These are phyloP conservation scores for Turnera subulata DNA, from an alignment of 345 rosid species.

Conservation along the genomic window DNA sequence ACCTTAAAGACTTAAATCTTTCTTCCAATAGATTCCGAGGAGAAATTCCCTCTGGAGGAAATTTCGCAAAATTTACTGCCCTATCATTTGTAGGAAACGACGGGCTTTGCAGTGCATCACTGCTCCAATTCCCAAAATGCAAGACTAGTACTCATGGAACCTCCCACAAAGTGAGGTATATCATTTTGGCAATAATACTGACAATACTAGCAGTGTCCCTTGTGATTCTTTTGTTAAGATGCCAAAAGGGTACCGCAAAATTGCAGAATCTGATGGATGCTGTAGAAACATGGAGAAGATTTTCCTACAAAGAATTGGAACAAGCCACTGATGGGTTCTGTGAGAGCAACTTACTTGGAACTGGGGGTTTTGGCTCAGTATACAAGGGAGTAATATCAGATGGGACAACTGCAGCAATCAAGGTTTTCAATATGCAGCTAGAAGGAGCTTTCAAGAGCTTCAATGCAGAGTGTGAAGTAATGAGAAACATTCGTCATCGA, in stretches of 20 bases:
- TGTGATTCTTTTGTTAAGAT: not conserved
- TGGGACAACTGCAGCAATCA: not conserved
- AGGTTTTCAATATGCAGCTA: constrained; percentile 3
- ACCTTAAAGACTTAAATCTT: constrained; percentile 2
- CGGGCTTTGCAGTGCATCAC: not conserved
- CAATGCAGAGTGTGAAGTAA: constrained; percentile 2
- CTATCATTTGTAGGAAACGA: constrained; percentile 2
- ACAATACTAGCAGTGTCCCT: not conserved
- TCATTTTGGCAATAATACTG: not conserved
- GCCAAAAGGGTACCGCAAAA: not conserved
- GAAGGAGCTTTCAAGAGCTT: constrained; percentile 3
- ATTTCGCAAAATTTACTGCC: constrained; percentile 1
- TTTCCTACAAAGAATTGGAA: not conserved
- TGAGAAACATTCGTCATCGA: not conserved
- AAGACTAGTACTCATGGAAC: not conserved
- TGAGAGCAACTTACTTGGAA: constrained; percentile 3
- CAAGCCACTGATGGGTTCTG: constrained; percentile 5
- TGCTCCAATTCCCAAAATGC: not conserved
- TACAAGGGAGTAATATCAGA: not conserved
- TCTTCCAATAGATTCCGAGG: constrained; percentile 8
- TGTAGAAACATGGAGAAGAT: not conserved
- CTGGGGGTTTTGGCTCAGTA: constrained; percentile 4
- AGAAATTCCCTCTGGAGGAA: constrained; percentile 10
- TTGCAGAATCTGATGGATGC: not conserved
- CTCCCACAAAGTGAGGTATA: not conserved